Evolutionary conservation across 1,284 basidiomycete species (phyloP), one percentile per base, ranked within the genome.

Genomic region (Ganoderma multipileum): DNA sequence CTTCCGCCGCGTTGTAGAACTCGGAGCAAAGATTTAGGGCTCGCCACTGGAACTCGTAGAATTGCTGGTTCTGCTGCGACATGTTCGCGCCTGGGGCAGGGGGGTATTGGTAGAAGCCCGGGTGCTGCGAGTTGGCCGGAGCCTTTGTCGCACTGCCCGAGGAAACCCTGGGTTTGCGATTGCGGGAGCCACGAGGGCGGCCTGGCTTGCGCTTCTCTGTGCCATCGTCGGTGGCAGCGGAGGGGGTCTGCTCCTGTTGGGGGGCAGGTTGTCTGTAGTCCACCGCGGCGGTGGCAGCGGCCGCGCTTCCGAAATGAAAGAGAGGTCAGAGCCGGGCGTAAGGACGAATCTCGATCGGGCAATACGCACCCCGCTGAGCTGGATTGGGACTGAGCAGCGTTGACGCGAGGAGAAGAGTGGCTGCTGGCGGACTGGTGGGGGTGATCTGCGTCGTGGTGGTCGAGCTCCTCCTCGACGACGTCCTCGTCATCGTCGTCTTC

Each of bases 21-120:
- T 94, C 92, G 2, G 90, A 88, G 78, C 92, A 94, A 47, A 94
- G 81, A 75, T 92, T 92, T 65, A 94, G 79, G 52, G 93, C 88
- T 63, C 91, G 86, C 92, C 92, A 94, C 77, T 94, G 92, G 74
- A 94, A 94, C 76, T 94, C 91, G 76, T 92, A 91, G 78, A 92
- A 93, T 74, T 90, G 88, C 72, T 92, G 89, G 75, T 92, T 91
- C 74, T 89, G 89, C 87, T 9, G 89, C 79, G 71, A 86, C 86
- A 44, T 89, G 60, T 77, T 77, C 38, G 76, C 72, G 28, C 72
- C 75, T 16, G 81, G 77, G 5, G 77, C 75, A 30, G 80, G 77
- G 20, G 78, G 77, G 68, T 79, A 79, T 41, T 78, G 78, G 66
- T 79, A 81, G 74, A 81, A 81, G 16, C 78, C 78, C 11, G 78